These are phyloP conservation scores for Penicillium paradoxum DNA, from an alignment of 495 filamentous ascomycete species.

Conservation along the genomic window DNA sequence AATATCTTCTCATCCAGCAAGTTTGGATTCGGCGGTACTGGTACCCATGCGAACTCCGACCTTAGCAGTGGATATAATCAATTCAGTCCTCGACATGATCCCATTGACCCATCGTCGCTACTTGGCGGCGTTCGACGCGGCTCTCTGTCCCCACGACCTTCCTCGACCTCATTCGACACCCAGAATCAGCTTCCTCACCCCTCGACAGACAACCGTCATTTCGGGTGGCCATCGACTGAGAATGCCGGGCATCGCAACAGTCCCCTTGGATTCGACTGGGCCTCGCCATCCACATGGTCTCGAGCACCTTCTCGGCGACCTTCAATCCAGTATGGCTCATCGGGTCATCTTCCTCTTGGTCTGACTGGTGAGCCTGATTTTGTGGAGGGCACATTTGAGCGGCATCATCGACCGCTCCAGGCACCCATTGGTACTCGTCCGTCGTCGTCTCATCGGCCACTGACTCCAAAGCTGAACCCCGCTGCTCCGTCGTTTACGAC, in stretches of 20 bases:
- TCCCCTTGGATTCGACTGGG: slow-evolving; percentile 56
- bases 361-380: slow-evolving; percentile 46
- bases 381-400: slow-evolving; percentile 38
- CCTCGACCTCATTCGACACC: slow-evolving; percentile 73
- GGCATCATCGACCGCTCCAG: slow-evolving; percentile 44
- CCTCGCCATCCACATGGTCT: slow-evolving; percentile 51
- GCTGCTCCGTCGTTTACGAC: slow-evolving; percentile 56
- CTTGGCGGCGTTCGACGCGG: slow-evolving; percentile 53
- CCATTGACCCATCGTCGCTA: slow-evolving; percentile 50
- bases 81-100: slow-evolving; percentile 56
- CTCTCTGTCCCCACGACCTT: slow-evolving; percentile 66
- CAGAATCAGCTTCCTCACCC: slow-evolving; percentile 62
- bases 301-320: slow-evolving; percentile 51
- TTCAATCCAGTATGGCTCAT: slow-evolving; percentile 53
- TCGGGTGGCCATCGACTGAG: slow-evolving; percentile 57
- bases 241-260: slow-evolving; percentile 47
- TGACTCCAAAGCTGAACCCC: slow-evolving; percentile 57
- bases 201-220: slow-evolving; percentile 70
- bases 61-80: slow-evolving; percentile 52
- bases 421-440: slow-evolving; percentile 53
- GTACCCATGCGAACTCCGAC: slow-evolving; percentile 41
- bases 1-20: slow-evolving; percentile 43
- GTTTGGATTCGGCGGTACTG: slow-evolving; percentile 38
- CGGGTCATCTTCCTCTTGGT: slow-evolving; percentile 48
- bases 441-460: slow-evolving; percentile 48